Evolutionary conservation across 139 green algal species (phyloP).

Genomic region (Eudorina sp.): DNA sequence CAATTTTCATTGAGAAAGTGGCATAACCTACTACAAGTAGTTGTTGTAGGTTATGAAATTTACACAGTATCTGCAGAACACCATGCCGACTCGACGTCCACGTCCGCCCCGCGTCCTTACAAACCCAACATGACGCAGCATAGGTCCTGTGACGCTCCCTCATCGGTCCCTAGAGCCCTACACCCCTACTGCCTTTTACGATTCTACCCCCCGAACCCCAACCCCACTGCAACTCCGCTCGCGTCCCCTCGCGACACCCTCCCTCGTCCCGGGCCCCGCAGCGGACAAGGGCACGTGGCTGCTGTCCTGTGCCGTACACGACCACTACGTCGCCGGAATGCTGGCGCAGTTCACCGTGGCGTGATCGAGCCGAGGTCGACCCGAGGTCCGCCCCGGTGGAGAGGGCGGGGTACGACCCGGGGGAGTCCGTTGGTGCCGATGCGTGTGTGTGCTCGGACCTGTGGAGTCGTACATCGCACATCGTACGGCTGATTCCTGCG

Average conservation of each 20-base stretch:
- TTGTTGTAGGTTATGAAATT: too few species aligned
- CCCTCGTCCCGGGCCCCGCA: not conserved
- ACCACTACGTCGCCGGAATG: conserved; percentile 67
- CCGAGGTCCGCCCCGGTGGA: too few species aligned
- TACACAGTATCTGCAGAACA: not conserved
- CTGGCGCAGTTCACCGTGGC: conserved; percentile 29
- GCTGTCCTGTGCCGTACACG: conserved; percentile 65
- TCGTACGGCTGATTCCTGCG: too few species aligned
- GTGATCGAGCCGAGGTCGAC: not conserved
- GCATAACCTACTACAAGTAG: too few species aligned
- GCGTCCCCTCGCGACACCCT: too few species aligned
- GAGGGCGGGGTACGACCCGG: too few species aligned
- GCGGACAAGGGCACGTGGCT: conserved; percentile 64
- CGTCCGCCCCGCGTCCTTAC: not conserved
- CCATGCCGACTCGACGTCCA: not conserved
- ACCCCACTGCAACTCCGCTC: not conserved
- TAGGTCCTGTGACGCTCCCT: not conserved
- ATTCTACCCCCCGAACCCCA: not conserved
- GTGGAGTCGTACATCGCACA: too few species aligned
- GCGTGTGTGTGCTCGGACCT: too few species aligned
- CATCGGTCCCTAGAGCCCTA: too few species aligned
- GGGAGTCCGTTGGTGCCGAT: too few species aligned
- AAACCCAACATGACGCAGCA: not conserved
- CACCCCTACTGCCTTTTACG: not conserved
- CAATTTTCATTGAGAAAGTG: too few species aligned